Conservation (phyloP, 2,329 filamentous ascomycete species). For the Curvularia verruculosa region DNA sequence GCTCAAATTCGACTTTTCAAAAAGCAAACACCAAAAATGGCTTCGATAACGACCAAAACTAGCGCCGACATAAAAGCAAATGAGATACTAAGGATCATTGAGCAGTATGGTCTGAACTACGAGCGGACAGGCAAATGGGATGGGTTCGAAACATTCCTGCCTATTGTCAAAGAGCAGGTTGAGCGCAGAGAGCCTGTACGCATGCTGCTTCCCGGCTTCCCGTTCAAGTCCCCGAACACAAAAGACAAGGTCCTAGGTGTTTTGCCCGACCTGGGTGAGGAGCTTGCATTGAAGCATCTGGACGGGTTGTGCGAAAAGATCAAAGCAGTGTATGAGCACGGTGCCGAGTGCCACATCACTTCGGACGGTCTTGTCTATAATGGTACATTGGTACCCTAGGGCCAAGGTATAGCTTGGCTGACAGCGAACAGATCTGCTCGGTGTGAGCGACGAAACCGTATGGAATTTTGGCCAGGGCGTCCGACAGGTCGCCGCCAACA, state of each 20-base stretch:
- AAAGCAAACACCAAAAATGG: neutral
- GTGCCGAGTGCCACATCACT: constrained; percentile 51
- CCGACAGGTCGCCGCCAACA: constrained; percentile 21
- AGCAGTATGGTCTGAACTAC: constrained; percentile 33
- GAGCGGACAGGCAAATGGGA: constrained; percentile 34
- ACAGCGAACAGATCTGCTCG: constrained; percentile 47
- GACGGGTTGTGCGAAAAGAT: constrained; percentile 52
- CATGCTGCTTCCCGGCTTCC: constrained; percentile 61
- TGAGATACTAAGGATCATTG: constrained; percentile 26
- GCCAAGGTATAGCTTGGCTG: neutral
- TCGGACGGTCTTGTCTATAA: constrained; percentile 55
- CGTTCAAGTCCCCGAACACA: constrained; percentile 66
- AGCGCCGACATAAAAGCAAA: constrained; percentile 18
- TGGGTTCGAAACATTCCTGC: constrained; percentile 32
- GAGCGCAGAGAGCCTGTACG: constrained; percentile 28
- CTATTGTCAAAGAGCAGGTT: constrained; percentile 26
- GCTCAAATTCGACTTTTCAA: neutral
- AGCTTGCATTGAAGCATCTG: constrained; percentile 52
- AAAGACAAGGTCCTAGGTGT: constrained; percentile 60
- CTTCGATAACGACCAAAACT: neutral
- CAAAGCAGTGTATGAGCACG: constrained; percentile 48
- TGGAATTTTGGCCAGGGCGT: constrained; percentile 47
- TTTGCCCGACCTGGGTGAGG: constrained; percentile 53
- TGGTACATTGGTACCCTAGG: constrained; percentile 21
- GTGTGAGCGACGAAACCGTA: constrained; percentile 51